A percentile compares a stretch with the other conserved stretches of the same genome.
phyloP scores from a whole-genome alignment of 805 yeast genomes.

The Starmera pachycereana region DNA sequence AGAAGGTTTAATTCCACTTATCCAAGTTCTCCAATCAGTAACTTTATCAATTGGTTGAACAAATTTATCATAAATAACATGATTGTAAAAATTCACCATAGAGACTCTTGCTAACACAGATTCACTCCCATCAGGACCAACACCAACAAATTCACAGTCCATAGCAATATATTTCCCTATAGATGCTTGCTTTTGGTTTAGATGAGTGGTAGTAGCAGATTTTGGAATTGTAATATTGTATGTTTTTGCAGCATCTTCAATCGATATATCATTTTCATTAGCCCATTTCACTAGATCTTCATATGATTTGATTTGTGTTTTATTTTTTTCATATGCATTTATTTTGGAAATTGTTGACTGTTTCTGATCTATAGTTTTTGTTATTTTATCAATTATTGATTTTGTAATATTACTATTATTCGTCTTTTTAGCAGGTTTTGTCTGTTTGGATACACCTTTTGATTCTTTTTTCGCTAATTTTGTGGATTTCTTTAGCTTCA shows the following conservation, averaged over 20 bases:
- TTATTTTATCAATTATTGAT: constrained; percentile 9
- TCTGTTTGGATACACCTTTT: not conserved
- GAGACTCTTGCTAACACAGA: constrained; percentile 83
- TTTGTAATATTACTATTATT: constrained; percentile 3
- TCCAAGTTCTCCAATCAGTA: constrained; percentile 90
- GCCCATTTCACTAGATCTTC: constrained; percentile 14
- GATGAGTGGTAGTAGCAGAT: constrained; percentile 4
- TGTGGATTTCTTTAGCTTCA: constrained; percentile 9
- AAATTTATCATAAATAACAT: constrained; percentile 56
- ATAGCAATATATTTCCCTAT: constrained; percentile 72
- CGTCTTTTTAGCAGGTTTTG: constrained; percentile 4
- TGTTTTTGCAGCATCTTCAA: constrained; percentile 12
- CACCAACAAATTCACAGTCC: constrained; percentile 94
- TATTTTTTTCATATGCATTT: no score
- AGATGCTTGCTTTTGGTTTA: constrained; percentile 26
- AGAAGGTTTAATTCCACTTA: constrained; percentile 70
- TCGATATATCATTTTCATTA: constrained; percentile 17
- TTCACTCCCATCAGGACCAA: constrained; percentile 60
- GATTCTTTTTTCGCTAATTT: constrained; percentile 1
- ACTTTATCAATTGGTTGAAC: constrained; percentile 70
- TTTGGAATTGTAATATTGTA: constrained; percentile 7
- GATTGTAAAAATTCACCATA: constrained; percentile 74
- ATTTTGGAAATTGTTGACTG: constrained; percentile 1
- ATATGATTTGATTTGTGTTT: not conserved
- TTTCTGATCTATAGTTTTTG: constrained; percentile 7